Evolutionary conservation across 306 rosid genomes (phyloP).

Genomic region (Alnus rubra): DNA sequence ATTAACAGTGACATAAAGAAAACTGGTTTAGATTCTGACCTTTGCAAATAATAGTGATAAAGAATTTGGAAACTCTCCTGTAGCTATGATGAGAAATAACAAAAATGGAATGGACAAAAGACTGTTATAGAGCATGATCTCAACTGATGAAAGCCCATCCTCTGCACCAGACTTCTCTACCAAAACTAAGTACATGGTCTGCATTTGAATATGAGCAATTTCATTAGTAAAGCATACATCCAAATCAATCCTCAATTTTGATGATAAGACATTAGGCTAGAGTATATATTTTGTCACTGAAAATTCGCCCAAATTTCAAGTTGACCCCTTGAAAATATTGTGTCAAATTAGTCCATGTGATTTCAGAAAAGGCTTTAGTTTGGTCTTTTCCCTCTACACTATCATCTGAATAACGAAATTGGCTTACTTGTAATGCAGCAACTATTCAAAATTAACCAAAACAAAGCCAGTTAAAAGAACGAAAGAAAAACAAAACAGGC

Average conservation of each 20-base stretch:
- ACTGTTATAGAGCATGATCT: constrained; percentile 95
- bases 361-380: too few species aligned
- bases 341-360: not conserved
- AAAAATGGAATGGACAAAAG: constrained; percentile 90
- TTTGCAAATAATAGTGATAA: constrained; percentile 67
- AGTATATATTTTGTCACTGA: not conserved
- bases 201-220: constrained; percentile 33
- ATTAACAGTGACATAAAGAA: constrained; percentile 19
- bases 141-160: constrained; percentile 85
- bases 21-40: constrained; percentile 50
- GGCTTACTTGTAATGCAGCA: not conserved
- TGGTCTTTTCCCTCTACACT: not conserved
- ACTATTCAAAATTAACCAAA: not conserved
- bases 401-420: not conserved
- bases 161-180: constrained; percentile 98
- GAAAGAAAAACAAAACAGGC: too few species aligned
- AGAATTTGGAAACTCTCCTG: constrained; percentile 90
- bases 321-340: not conserved
- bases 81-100: constrained; percentile 78
- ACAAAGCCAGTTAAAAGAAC: too few species aligned
- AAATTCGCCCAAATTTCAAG: not conserved
- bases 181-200: constrained; percentile 97
- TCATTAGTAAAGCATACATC: constrained; percentile 30
- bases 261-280: not conserved
- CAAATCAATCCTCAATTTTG: not conserved